Evolutionary conservation across 2,329 filamentous ascomycete species (phyloP).

Genomic region (Fusarium sterilihyphosum): DNA sequence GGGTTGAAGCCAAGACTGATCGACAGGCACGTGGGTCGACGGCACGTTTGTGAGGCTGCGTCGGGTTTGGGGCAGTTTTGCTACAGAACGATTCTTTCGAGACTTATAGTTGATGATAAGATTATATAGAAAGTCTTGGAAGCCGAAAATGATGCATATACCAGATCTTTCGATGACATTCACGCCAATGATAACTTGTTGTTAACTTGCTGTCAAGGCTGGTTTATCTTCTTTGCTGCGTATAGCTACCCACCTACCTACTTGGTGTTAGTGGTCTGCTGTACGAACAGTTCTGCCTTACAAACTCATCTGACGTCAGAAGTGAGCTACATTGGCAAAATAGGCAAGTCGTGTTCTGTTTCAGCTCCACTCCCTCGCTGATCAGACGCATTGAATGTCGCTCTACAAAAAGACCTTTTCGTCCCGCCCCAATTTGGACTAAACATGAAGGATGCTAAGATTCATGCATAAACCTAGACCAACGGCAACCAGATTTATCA

Average conservation of each 20-base stretch:
- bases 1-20: slow-evolving; percentile 19
- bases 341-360: slow-evolving; percentile 12
- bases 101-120: neutral
- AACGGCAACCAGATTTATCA: neutral
- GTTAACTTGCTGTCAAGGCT: neutral
- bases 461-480: neutral
- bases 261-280: neutral
- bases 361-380: slow-evolving; percentile 4
- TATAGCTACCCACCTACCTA: neutral
- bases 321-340: neutral
- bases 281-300: neutral
- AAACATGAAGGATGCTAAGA: neutral
- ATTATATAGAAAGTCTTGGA: neutral
- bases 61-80: neutral
- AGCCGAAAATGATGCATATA: neutral
- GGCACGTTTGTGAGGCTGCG: neutral
- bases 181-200: neutral
- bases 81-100: neutral
- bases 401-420: neutral
- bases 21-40: slow-evolving; percentile 19
- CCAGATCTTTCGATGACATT: rapidly evolving
- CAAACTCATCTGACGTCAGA: slow-evolving; percentile 4
- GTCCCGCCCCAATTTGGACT: neutral
- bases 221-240: neutral
- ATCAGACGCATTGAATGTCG: neutral